phyloP scores from a whole-genome alignment of 177 flowering plant genomes.

The Tripterygium wilfordii region DNA sequence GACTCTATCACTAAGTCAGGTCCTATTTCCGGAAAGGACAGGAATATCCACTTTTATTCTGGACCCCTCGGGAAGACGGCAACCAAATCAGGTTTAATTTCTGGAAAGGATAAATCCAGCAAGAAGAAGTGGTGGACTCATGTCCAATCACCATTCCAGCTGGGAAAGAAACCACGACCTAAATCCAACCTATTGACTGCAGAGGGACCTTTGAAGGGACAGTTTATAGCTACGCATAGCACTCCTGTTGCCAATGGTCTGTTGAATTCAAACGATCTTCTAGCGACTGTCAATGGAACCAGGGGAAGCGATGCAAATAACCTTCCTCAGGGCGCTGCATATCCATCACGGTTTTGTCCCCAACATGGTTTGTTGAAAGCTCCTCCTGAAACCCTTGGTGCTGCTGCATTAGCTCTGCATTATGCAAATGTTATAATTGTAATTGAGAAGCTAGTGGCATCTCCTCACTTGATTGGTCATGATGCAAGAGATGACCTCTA shows the following conservation, averaged over 20 bases:
- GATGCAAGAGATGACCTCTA: slow-evolving; percentile 72
- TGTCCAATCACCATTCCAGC: slow-evolving; percentile 14
- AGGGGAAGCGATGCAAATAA: slow-evolving; percentile 14
- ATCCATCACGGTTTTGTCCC: slow-evolving; percentile 24
- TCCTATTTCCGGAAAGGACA: slow-evolving; percentile 17
- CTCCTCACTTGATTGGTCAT: slow-evolving; percentile 64
- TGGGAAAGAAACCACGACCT: slow-evolving; percentile 19
- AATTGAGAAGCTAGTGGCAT: slow-evolving; percentile 49
- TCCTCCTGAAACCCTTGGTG: slow-evolving; percentile 56
- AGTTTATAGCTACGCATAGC: slow-evolving; percentile 35
- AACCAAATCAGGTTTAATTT: slow-evolving; percentile 38
- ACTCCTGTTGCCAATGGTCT: slow-evolving; percentile 29
- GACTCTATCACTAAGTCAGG: slow-evolving; percentile 24
- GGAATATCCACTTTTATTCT: slow-evolving; percentile 35
- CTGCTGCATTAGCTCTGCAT: slow-evolving; percentile 54
- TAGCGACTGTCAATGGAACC: slow-evolving; percentile 18
- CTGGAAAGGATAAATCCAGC: slow-evolving; percentile 20
- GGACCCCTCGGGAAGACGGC: slow-evolving; percentile 48
- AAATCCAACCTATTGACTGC: slow-evolving; percentile 39
- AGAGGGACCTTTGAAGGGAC: slow-evolving; percentile 60
- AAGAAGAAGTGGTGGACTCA: slow-evolving; percentile 23
- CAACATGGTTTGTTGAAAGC: slow-evolving; percentile 29
- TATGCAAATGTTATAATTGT: slow-evolving; percentile 61
- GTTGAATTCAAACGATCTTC: slow-evolving; percentile 25
- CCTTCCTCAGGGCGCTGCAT: slow-evolving; percentile 3